phyloP scores from a whole-genome alignment of 192 early-diverging fungal species.

The Funneliformis geosporum region DNA sequence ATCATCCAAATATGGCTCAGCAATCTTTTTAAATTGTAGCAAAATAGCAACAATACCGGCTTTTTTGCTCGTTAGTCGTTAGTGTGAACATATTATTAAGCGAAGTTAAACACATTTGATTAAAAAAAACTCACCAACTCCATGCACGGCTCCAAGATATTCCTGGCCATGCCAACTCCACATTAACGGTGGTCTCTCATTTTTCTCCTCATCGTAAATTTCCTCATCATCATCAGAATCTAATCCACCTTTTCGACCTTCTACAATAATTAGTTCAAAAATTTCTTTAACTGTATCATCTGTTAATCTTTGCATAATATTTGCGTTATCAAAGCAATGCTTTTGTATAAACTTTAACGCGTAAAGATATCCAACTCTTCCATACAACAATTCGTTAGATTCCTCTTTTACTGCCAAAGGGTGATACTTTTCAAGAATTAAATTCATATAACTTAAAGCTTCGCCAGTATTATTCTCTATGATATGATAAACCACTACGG shows the following conservation, averaged over 20 bases:
- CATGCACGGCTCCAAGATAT: conserved; percentile 2
- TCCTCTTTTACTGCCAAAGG: background rate
- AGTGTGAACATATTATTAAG: background rate
- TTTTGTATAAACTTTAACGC: background rate
- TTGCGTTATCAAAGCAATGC: background rate
- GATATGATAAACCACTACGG: background rate
- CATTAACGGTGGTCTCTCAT: background rate
- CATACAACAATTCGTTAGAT: background rate
- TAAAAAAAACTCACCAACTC: background rate
- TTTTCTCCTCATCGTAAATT: background rate
- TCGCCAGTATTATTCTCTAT: background rate
- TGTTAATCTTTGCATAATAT: background rate
- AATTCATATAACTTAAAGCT: background rate
- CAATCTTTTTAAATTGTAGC: background rate
- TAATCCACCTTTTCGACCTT: background rate
- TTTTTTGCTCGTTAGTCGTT: background rate
- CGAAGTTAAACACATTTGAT: background rate
- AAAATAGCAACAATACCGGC: background rate
- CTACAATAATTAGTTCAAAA: background rate
- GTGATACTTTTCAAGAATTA: background rate
- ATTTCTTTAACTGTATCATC: background rate
- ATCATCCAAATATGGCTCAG: background rate
- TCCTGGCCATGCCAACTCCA: background rate
- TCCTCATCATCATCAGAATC: background rate
- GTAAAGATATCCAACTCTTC: background rate